Base-by-base conservation (phyloP, 2,329 filamentous ascomycete species). In the Dactylellina leptospora region DNA sequence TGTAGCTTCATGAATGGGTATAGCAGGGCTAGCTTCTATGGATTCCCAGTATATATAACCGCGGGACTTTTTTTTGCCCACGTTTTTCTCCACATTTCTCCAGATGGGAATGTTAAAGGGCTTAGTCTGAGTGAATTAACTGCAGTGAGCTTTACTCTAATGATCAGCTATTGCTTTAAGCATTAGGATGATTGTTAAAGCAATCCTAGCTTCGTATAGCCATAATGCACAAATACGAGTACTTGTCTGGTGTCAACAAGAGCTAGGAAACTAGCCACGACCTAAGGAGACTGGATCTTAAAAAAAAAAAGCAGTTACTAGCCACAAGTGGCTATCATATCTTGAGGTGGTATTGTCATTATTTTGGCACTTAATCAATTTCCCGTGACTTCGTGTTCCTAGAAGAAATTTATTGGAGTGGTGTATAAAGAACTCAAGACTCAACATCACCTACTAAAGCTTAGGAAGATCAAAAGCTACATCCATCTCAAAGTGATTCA, bases 81-180 rank as follows among this genome's bases (percentile, higher is more conserved):
- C 48, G 59, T 62, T 62, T 42, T 59, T 45, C 62, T 68, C 54
- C 54, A 54, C 62, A 54, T 66, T 66, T 50, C 38, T 54, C 47
- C 59, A 63, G n/a, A n/a, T n/a, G n/a, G n/a, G n/a, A 23, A 36
- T n/a, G 27, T 10, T 9, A n/a, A 48, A 33, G 6, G 30, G 30
- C 6, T 33, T 33, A 33, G 6, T 13, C 13, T 25, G 44, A 4
- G 25, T 53, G 28, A 50, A 27, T 27, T 50, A 50, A 16, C 23
- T n/a, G n/a, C n/a, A n/a, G n/a, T n/a, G n/a, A n/a, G n/a, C n/a
- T n/a, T n/a, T n/a, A n/a, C n/a, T n/a, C n/a, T n/a, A n/a, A n/a
- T n/a, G n/a, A n/a, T n/a, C n/a, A n/a, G n/a, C n/a, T n/a, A n/a
- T n/a, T n/a, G n/a, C n/a, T n/a, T n/a, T n/a, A n/a, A n/a, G n/a